These are phyloP conservation scores for Xylaria grammica DNA, from an alignment of 495 filamentous ascomycete genomes.

Conservation along the genomic window DNA sequence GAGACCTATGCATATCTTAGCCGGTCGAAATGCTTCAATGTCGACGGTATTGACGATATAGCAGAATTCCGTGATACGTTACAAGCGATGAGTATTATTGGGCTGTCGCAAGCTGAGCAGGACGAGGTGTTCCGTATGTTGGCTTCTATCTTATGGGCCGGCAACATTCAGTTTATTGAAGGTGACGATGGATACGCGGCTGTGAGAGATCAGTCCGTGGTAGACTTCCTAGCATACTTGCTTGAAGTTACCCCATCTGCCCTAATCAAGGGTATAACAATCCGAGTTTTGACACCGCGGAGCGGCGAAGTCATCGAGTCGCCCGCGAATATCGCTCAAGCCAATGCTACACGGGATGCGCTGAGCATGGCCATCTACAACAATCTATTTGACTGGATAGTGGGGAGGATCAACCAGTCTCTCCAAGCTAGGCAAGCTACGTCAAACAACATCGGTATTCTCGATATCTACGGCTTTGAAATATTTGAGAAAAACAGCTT, in stretches of 20 bases:
- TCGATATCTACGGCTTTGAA: conserved; percentile 99
- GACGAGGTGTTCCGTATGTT: conserved; percentile 98
- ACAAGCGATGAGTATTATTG: conserved; percentile 93
- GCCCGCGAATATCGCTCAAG: conserved; percentile 87
- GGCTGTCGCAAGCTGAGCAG: conserved; percentile 85
- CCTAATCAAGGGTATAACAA: conserved; percentile 87
- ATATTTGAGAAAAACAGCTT: conserved; percentile 99
- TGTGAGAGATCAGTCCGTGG: conserved; percentile 84
- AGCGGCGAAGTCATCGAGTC: conserved; percentile 89
- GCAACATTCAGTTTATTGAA: conserved; percentile 88
- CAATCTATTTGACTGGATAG: conserved; percentile 99
- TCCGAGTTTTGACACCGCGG: conserved; percentile 86
- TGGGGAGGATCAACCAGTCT: conserved; percentile 88
- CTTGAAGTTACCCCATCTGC: conserved; percentile 83
- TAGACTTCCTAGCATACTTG: conserved; percentile 92
- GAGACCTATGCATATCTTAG: conserved; percentile 96
- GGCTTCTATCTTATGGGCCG: conserved; percentile 90
- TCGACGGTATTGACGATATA: conserved; percentile 88
- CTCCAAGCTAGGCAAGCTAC: conserved; percentile 77
- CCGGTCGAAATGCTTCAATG: conserved; percentile 90
- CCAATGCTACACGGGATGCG: conserved; percentile 90
- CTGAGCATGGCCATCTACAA: conserved; percentile 94
- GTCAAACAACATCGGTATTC: conserved; percentile 89
- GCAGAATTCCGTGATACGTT: conserved; percentile 92
- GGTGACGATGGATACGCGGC: conserved; percentile 87